phyloP scores from a whole-genome alignment of 2,329 filamentous ascomycete species.

The Lachnellula occidentalis region DNA sequence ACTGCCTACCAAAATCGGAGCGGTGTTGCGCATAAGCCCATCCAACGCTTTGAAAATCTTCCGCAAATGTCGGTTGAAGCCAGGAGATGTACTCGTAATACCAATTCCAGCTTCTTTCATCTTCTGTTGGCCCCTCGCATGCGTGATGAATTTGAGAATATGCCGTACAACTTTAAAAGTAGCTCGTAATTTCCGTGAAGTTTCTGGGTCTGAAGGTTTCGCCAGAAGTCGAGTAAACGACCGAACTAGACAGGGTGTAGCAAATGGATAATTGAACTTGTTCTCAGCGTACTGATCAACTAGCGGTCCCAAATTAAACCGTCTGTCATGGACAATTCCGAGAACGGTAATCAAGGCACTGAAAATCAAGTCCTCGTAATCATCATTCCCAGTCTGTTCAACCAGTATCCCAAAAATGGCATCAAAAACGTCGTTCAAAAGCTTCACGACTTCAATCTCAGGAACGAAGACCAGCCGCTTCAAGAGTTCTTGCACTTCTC shows the following conservation, averaged over 20 bases:
- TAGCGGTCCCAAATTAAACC: conserved; percentile 85
- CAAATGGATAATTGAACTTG: conserved; percentile 89
- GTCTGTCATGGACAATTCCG: conserved; percentile 87
- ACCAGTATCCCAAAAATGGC: conserved; percentile 87
- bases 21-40: conserved; percentile 79
- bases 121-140: conserved; percentile 78
- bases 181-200: conserved; percentile 76
- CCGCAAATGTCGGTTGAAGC: conserved; percentile 77
- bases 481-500: conserved; percentile 67
- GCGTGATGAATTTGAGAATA: conserved; percentile 90
- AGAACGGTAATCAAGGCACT: conserved; percentile 83
- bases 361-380: conserved; percentile 90
- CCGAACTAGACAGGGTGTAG: conserved; percentile 78
- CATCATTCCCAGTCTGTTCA: conserved; percentile 84
- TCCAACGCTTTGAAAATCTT: conserved; percentile 88
- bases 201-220: conserved; percentile 76
- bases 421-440: conserved; percentile 83
- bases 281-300: conserved; percentile 88
- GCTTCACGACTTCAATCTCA: conserved; percentile 95
- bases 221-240: conserved; percentile 81
- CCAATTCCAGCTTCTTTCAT: conserved; percentile 85
- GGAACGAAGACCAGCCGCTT: conserved; percentile 87
- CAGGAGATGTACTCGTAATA: conserved; percentile 66
- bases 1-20: conserved; percentile 82
- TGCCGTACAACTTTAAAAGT: conserved; percentile 94